Conservation (phyloP, 1,284 basidiomycete species). For the Gymnopus androsaceus region DNA sequence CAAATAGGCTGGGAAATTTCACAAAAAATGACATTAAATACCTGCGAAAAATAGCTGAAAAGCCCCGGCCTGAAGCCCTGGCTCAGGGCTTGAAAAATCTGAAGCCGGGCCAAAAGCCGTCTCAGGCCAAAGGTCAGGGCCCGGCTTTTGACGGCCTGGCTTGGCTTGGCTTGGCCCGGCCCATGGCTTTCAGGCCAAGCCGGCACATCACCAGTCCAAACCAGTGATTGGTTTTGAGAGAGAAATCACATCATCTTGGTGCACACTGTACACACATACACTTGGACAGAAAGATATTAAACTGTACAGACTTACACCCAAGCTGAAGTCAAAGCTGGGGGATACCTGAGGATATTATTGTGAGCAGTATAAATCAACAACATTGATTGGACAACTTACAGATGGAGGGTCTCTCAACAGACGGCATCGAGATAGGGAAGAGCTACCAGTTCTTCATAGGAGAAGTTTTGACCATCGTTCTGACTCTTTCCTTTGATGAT, state of each 20-base stretch:
- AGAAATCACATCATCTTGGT: constrained; percentile 24
- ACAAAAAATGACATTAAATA: too few relatives aligned
- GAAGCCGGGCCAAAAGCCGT: too few relatives aligned
- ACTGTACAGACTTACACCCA: constrained; percentile 14
- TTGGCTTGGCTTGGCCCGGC: too few relatives aligned
- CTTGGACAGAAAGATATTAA: neutral
- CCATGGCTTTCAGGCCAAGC: too few relatives aligned
- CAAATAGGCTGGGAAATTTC: too few relatives aligned
- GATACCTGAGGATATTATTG: constrained; percentile 16
- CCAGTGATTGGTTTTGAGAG: constrained; percentile 25
- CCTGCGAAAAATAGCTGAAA: too few relatives aligned
- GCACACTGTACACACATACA: constrained; percentile 14
- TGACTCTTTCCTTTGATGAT: constrained; percentile 18
- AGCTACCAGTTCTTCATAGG: constrained; percentile 31
- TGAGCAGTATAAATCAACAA: neutral
- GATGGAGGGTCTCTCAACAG: constrained; percentile 35
- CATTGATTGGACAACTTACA: constrained; percentile 23
- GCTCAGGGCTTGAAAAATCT: too few relatives aligned
- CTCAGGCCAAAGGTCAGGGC: too few relatives aligned
- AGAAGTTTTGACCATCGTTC: constrained; percentile 18
- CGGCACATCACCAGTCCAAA: too few relatives aligned
- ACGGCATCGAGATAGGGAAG: constrained; percentile 39
- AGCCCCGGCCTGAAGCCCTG: too few relatives aligned
- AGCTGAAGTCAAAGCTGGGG: constrained; percentile 18
- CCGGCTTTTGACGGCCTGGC: too few relatives aligned